A percentile compares a stretch with the other conserved stretches of the same genome.
Evolutionary conservation across 139 green algal species (phyloP).

Genomic region (Asterochloris sp.): DNA sequence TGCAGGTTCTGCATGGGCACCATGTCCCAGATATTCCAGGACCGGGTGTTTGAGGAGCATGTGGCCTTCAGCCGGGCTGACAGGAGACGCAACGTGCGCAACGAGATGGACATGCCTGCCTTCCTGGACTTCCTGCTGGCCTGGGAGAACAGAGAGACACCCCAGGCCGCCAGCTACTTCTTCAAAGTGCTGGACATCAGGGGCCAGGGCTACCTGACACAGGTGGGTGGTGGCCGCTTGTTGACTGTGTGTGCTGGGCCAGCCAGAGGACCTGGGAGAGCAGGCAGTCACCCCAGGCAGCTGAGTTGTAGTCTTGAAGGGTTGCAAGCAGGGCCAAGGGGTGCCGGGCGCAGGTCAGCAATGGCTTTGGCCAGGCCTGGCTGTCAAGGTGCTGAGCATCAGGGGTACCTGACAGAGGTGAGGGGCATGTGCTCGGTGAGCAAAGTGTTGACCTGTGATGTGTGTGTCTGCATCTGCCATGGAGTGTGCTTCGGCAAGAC

Average conservation of each 20-base stretch:
- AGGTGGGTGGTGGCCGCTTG: neutral
- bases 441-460: no score
- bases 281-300: no score
- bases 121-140: conserved; percentile 73
- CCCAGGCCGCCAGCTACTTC: conserved; percentile 61
- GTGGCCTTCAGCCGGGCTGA: conserved; percentile 26
- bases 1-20: conserved; percentile 53
- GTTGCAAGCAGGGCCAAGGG: no score
- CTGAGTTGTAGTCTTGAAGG: no score
- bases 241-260: neutral
- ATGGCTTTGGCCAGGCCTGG: no score
- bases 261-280: neutral
- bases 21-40: conserved; percentile 61
- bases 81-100: neutral
- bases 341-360: no score
- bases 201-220: conserved; percentile 36
- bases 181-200: conserved; percentile 68
- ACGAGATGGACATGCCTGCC: conserved; percentile 62
- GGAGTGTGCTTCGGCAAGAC: no score
- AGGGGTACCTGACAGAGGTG: no score
- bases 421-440: no score
- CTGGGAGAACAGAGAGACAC: conserved; percentile 57
- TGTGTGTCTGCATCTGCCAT: no score
- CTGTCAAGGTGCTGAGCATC: no score
- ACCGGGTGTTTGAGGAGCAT: conserved; percentile 67